Percentiles rank a stretch among this genome's conserved stretches.
Evolutionary conservation across 2,329 filamentous ascomycete genomes (phyloP).

Genomic region (Parasarocladium wereldwijsianum): DNA sequence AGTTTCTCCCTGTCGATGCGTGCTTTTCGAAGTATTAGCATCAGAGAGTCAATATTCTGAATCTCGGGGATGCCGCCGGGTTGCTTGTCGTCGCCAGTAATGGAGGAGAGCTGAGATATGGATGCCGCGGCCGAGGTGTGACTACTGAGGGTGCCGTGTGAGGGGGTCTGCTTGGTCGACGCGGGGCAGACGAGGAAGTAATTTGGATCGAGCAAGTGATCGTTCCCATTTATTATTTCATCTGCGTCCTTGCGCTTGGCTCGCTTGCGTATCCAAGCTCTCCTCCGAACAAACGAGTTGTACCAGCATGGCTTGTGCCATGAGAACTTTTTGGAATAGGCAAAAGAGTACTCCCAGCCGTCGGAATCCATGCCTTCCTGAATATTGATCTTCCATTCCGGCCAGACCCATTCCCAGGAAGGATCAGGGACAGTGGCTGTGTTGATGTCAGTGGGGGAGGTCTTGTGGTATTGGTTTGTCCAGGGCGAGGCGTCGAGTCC

Average conservation of each 20-base stretch:
- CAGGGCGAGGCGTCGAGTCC: constrained; percentile 76
- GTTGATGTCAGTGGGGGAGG: constrained; percentile 52
- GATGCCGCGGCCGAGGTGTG: constrained; percentile 19
- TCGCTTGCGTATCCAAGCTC: constrained; percentile 76
- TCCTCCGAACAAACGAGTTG: constrained; percentile 82
- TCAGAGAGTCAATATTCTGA: constrained; percentile 50
- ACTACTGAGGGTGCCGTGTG: constrained; percentile 18
- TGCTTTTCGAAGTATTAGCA: constrained; percentile 51
- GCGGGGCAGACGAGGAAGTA: constrained; percentile 64
- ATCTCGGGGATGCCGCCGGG: constrained; percentile 31
- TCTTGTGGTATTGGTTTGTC: constrained; percentile 55
- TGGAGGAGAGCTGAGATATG: constrained; percentile 18
- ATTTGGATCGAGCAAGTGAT: constrained; percentile 56
- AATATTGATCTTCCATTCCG: constrained; percentile 50
- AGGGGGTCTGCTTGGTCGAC: constrained; percentile 16
- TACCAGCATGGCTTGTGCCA: constrained; percentile 93
- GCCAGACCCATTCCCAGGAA: constrained; percentile 79
- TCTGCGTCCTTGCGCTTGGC: constrained; percentile 40
- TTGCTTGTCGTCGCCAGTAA: constrained; percentile 8
- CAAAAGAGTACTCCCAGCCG: constrained; percentile 93
- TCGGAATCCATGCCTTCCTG: constrained; percentile 69
- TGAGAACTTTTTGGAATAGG: constrained; percentile 57
- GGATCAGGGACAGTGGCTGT: constrained; percentile 91
- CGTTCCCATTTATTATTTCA: constrained; percentile 32
- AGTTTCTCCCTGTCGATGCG: constrained; percentile 87